Evolutionary conservation across 495 filamentous ascomycete genomes (phyloP).

Genomic region (Hyaloscypha finlandica): DNA sequence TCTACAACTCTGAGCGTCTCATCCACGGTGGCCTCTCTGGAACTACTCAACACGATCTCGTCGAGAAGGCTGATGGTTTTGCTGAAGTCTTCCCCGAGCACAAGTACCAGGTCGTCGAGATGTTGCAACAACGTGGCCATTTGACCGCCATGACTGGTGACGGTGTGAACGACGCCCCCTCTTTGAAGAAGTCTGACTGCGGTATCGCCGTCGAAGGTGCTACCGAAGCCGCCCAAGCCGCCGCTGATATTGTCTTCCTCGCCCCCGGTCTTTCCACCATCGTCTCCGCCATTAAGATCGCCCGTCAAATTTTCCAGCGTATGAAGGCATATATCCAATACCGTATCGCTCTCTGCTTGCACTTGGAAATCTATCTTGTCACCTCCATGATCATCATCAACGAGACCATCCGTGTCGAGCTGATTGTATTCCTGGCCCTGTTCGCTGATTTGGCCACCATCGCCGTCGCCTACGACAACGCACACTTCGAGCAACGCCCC

Average conservation of each 20-base stretch:
- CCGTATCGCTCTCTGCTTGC: conserved; percentile 76
- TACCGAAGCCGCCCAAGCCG: conserved; percentile 74
- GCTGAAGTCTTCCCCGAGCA: conserved; percentile 77
- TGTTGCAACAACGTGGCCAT: conserved; percentile 73
- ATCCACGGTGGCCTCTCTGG: conserved; percentile 75
- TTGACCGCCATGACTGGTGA: conserved; percentile 78
- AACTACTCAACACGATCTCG: conserved; percentile 72
- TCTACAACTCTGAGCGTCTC: conserved; percentile 74
- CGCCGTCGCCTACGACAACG: conserved; percentile 76
- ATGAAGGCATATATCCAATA: conserved; percentile 84
- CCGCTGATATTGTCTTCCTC: conserved; percentile 79
- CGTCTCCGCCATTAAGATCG: conserved; percentile 76
- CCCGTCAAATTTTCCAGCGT: conserved; percentile 79
- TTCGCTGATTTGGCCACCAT: conserved; percentile 80
- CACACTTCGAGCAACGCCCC: conserved; percentile 68
- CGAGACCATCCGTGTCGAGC: conserved; percentile 64
- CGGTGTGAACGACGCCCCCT: conserved; percentile 74
- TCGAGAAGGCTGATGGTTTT: conserved; percentile 76
- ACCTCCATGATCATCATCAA: conserved; percentile 78
- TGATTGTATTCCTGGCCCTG: conserved; percentile 76
- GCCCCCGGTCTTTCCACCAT: conserved; percentile 76
- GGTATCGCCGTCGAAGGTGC: conserved; percentile 80
- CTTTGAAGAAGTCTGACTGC: conserved; percentile 72
- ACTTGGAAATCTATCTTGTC: conserved; percentile 77
- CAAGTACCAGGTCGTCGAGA: conserved; percentile 79